Evolutionary conservation across 192 early-diverging fungal genomes (phyloP).

Genomic region (Backusella mclennaniae): DNA sequence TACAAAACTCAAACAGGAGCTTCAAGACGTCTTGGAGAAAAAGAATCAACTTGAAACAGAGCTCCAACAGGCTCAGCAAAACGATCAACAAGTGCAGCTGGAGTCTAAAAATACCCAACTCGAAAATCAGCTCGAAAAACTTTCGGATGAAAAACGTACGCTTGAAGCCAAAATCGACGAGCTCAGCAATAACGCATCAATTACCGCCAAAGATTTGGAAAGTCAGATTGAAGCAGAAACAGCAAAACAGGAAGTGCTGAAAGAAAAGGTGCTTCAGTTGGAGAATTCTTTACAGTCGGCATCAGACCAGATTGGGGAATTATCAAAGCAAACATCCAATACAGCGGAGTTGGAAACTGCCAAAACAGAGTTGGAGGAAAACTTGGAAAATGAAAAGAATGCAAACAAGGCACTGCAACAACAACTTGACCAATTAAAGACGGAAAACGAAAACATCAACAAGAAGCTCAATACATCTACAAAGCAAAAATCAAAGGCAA

Average conservation of each 20-base stretch:
- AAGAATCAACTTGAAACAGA: conserved; percentile 1
- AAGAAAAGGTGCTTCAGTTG: neutral
- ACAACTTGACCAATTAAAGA: neutral
- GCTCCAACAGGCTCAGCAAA: neutral
- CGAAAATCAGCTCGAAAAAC: neutral
- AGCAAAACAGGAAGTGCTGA: neutral
- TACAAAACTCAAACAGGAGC: neutral
- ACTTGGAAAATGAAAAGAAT: neutral
- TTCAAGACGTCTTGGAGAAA: neutral
- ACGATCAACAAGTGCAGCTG: neutral
- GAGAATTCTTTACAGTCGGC: neutral
- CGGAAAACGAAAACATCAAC: neutral
- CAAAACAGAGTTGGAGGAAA: neutral
- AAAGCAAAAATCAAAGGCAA: neutral
- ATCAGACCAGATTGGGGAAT: neutral
- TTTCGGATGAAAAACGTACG: neutral
- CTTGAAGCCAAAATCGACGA: neutral
- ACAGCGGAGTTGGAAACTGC: neutral
- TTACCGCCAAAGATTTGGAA: neutral
- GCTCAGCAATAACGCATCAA: neutral
- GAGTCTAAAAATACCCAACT: neutral
- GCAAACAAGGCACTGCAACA: neutral
- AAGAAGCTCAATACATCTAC: neutral
- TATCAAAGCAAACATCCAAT: neutral
- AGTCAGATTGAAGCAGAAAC: neutral